These are phyloP conservation scores for Colletotrichum camelliae DNA, from an alignment of 2,329 filamentous ascomycete genomes.

Conservation along the genomic window DNA sequence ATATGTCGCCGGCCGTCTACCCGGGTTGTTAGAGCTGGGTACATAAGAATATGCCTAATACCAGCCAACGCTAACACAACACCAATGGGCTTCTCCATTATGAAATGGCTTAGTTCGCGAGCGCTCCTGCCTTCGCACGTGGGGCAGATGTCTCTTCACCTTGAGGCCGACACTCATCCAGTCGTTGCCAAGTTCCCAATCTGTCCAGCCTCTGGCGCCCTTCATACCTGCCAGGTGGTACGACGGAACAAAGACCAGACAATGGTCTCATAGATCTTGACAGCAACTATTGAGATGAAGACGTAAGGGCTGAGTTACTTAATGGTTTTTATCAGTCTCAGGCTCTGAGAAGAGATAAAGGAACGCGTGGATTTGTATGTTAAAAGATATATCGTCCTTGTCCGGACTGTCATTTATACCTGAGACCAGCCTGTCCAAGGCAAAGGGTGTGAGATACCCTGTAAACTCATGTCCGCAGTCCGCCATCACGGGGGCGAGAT, in stretches of 20 bases:
- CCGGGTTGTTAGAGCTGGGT: neutral
- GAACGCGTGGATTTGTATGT: no score
- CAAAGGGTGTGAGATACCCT: neutral
- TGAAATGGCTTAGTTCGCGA: neutral
- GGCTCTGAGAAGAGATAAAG: neutral
- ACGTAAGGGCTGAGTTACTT: neutral
- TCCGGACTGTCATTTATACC: neutral
- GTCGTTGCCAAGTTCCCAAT: neutral
- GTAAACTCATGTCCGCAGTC: neutral
- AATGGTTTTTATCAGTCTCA: fast-evolving
- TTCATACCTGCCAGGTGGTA: neutral
- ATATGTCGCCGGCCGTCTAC: neutral
- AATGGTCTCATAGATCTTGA: fast-evolving
- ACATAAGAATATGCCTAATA: neutral
- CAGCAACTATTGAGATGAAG: fast-evolving
- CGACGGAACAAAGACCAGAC: fast-evolving
- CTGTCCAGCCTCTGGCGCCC: neutral
- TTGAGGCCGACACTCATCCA: neutral
- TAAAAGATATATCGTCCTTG: no score
- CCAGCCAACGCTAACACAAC: neutral
- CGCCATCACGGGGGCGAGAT: neutral
- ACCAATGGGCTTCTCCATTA: neutral
- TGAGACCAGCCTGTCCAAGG: neutral
- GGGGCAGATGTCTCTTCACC: neutral
- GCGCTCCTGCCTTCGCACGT: neutral